Conservation (phyloP, 805 yeast species). For the Yamadazyma olivae region DNA sequence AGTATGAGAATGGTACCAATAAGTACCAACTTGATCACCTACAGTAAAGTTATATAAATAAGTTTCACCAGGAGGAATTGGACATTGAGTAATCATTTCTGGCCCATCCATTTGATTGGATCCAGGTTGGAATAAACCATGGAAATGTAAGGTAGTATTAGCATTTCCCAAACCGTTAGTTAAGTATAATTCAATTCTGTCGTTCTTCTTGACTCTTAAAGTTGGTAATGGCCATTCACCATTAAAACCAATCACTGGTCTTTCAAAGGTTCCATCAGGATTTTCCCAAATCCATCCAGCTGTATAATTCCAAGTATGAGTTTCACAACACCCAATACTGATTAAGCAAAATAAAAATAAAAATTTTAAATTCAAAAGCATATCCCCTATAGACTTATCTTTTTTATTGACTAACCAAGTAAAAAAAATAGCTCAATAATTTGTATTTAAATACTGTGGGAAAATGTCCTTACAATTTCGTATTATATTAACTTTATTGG, state of each 20-base stretch:
- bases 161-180: slow-evolving; percentile 68
- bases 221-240: slow-evolving; percentile 87
- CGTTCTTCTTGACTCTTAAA: slow-evolving; percentile 73
- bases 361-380: not conserved
- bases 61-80: slow-evolving; percentile 75
- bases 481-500: no score
- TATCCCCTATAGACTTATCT: no score
- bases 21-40: slow-evolving; percentile 79
- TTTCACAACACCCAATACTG: slow-evolving; percentile 22
- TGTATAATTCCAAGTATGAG: slow-evolving; percentile 64
- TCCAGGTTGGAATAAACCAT: slow-evolving; percentile 84
- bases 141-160: slow-evolving; percentile 85
- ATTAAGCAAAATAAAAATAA: slow-evolving; percentile 7
- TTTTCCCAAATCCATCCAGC: slow-evolving; percentile 65
- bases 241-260: slow-evolving; percentile 65
- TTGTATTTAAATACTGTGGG: not conserved
- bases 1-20: slow-evolving; percentile 97
- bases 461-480: no score
- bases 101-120: slow-evolving; percentile 89
- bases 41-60: slow-evolving; percentile 86
- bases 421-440: not conserved
- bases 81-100: slow-evolving; percentile 84
- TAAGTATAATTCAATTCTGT: slow-evolving; percentile 67
- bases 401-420: not conserved
- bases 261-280: slow-evolving; percentile 60